These are phyloP conservation scores for Camellia lanceoleosa DNA, from an alignment of 148 eudicot genomes.

Conservation along the genomic window DNA sequence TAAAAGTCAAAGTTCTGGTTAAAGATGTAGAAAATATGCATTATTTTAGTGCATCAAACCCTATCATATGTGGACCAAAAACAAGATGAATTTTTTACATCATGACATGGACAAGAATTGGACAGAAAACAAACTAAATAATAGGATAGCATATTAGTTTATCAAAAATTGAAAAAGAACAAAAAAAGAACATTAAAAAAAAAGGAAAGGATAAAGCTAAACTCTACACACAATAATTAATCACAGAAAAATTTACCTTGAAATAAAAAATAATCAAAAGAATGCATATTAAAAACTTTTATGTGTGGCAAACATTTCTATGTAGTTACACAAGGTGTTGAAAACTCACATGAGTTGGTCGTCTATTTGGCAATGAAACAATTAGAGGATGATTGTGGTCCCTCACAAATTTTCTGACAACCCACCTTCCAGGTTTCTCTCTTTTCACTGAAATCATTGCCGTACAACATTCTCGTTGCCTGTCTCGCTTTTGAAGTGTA, in stretches of 20 bases:
- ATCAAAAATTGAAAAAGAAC: background rate
- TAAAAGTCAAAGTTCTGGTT: background rate
- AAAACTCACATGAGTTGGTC: constrained; percentile 30
- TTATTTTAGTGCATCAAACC: background rate
- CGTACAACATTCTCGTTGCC: constrained; percentile 34
- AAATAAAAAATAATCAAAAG: background rate
- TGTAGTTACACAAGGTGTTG: background rate
- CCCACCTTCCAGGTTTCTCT: constrained; percentile 36
- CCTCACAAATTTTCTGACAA: constrained; percentile 17
- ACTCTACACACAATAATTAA: background rate
- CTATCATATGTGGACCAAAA: background rate
- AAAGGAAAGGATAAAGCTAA: background rate
- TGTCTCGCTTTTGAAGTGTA: constrained; percentile 22
- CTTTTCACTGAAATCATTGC: constrained; percentile 35
- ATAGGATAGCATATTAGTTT: background rate
- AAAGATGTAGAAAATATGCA: background rate
- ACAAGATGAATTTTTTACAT: background rate
- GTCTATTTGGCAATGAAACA: constrained; percentile 29
- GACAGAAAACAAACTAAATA: background rate
- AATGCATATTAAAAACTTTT: too few species aligned
- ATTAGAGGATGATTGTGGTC: constrained; percentile 41
- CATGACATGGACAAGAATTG: background rate
- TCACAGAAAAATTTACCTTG: background rate
- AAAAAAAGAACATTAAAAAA: background rate
- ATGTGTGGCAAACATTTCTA: background rate